Percentiles rank a stretch among this genome's conserved stretches.
phyloP scores from a whole-genome alignment of 1,139 yeast genomes.

The Debaryomyces fabryi region DNA sequence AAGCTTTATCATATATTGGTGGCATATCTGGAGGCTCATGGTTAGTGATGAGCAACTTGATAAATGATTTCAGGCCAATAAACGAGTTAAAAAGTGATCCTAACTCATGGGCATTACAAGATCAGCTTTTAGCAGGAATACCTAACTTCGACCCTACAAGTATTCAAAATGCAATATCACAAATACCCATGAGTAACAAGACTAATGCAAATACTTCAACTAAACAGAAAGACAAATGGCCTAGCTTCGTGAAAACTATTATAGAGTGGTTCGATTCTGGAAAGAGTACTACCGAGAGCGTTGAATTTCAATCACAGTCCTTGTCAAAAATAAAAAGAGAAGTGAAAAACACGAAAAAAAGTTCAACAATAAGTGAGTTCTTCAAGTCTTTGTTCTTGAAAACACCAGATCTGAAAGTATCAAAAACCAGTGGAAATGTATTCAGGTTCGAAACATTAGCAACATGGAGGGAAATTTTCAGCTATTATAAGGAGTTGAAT shows the following conservation, averaged over 20 bases:
- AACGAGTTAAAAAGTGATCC: conserved; percentile 28
- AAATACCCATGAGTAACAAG: neutral
- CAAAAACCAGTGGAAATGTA: neutral
- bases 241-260: neutral
- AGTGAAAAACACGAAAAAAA: neutral
- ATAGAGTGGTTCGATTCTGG: conserved; percentile 4
- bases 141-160: conserved; percentile 45
- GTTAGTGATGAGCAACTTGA: conserved; percentile 55
- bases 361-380: conserved; percentile 5
- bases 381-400: conserved; percentile 9
- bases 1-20: conserved; percentile 55
- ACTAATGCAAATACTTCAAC: neutral
- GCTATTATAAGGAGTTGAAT: conserved; percentile 55
- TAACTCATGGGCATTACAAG: conserved; percentile 44
- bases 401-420: neutral
- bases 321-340: neutral
- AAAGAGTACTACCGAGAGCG: neutral
- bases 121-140: conserved; percentile 57
- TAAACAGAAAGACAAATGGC: neutral
- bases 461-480: conserved; percentile 34
- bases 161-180: neutral
- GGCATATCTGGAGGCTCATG: conserved; percentile 78
- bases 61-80: conserved; percentile 48
- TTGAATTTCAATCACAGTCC: neutral
- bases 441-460: neutral